Evolutionary conservation across 169 alveolate genomes (phyloP).

Genomic region (Neospora caninum): DNA sequence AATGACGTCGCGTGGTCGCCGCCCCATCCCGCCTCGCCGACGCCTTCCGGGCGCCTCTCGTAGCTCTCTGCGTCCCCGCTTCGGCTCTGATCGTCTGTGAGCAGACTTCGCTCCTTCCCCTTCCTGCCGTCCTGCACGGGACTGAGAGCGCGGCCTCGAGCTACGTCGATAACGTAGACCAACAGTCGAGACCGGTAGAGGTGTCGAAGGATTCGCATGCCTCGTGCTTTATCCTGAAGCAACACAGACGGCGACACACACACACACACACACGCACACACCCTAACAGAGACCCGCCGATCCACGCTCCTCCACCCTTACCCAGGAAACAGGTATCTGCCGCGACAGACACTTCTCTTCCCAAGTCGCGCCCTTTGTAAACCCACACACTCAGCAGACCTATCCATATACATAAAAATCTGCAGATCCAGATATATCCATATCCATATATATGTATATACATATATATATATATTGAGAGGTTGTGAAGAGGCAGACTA

Average conservation of each 20-base stretch:
- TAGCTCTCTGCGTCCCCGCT: not conserved
- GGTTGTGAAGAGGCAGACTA: too few relatives aligned
- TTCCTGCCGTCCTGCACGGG: not conserved
- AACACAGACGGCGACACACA: not conserved
- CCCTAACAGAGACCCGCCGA: too few relatives aligned
- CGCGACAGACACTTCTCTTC: too few relatives aligned
- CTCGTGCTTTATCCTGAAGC: slow-evolving; percentile 61
- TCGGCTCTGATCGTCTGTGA: not conserved
- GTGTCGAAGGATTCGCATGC: slow-evolving; percentile 70
- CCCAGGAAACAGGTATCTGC: too few relatives aligned
- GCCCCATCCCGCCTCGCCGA: not conserved
- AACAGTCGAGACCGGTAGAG: slow-evolving; percentile 55
- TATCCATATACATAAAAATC: too few relatives aligned
- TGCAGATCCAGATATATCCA: too few relatives aligned
- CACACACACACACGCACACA: too few relatives aligned
- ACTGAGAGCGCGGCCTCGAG: slow-evolving; percentile 9
- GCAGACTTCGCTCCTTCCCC: not conserved
- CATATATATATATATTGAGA: too few relatives aligned
- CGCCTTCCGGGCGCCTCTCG: not conserved
- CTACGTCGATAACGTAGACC: slow-evolving; percentile 65
- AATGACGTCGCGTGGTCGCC: not conserved
- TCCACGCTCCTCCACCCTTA: too few relatives aligned
- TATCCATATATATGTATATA: too few relatives aligned
- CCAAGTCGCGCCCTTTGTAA: too few relatives aligned
- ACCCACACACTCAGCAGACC: too few relatives aligned